Conservation (phyloP, 2,329 filamentous ascomycete genomes). For the Botrytis byssoidea region DNA sequence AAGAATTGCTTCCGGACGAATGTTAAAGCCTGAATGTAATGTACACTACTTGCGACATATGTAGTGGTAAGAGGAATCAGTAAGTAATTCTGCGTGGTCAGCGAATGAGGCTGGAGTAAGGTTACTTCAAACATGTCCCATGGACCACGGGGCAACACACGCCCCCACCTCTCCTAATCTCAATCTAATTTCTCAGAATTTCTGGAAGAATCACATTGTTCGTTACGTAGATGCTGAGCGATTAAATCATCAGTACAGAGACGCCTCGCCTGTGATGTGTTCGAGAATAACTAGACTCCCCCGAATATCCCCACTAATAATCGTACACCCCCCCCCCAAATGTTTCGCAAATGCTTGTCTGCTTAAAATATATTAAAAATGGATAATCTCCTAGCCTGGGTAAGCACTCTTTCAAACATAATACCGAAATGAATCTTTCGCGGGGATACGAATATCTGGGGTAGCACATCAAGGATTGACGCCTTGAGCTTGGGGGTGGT, state of each 20-base stretch:
- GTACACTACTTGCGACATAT: neutral
- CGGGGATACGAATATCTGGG: constrained; percentile 8
- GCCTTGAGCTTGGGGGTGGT: neutral
- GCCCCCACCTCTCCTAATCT: neutral
- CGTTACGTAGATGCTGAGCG: neutral
- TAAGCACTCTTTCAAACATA: neutral
- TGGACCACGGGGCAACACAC: neutral
- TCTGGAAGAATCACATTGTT: neutral
- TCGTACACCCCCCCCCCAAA: neutral
- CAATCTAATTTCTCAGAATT: constrained; percentile 1
- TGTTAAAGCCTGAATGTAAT: neutral
- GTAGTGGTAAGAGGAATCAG: neutral
- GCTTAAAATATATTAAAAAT: neutral
- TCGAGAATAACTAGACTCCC: neutral
- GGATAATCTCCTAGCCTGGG: no score
- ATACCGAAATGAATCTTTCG: neutral
- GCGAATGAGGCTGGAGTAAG: constrained; percentile 13
- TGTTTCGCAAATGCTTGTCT: neutral
- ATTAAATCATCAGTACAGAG: neutral
- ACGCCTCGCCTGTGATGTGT: neutral
- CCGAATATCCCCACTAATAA: neutral
- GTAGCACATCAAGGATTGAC: constrained; percentile 9
- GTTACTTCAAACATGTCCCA: constrained; percentile 1
- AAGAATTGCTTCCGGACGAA: neutral
- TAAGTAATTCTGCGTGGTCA: neutral